Conservation (phyloP, 1,284 basidiomycete species). For the Cutaneotrichosporon dermatis region DNA sequence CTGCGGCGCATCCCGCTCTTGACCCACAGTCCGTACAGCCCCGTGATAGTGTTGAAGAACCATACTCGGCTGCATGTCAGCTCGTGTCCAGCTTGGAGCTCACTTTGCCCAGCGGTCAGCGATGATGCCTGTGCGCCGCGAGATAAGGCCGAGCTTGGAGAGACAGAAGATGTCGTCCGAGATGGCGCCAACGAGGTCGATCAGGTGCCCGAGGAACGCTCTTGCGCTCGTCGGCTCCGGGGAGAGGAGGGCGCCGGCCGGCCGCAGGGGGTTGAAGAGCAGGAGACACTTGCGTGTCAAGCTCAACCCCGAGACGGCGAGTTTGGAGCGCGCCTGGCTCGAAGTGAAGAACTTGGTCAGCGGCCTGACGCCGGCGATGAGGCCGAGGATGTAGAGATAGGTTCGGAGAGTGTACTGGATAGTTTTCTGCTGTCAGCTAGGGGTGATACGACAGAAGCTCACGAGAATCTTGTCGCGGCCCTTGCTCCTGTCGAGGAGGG, state of each 20-base stretch:
- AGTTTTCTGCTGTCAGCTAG: constrained; percentile 35
- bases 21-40: constrained; percentile 34
- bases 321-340: constrained; percentile 32
- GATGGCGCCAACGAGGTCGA: constrained; percentile 37
- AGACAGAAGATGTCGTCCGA: constrained; percentile 43
- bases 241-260: constrained; percentile 37
- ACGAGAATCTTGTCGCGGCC: constrained; percentile 46
- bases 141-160: constrained; percentile 35
- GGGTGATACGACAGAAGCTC: constrained; percentile 11
- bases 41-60: constrained; percentile 39
- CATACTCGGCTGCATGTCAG: constrained; percentile 37
- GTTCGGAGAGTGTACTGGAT: constrained; percentile 41
- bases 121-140: constrained; percentile 20
- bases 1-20: constrained; percentile 9
- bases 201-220: constrained; percentile 33
- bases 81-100: constrained; percentile 8
- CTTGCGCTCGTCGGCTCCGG: constrained; percentile 39
- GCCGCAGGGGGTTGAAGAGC: constrained; percentile 43
- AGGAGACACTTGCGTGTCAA: constrained; percentile 45
- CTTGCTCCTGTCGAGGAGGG: constrained; percentile 40
- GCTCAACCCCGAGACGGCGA: constrained; percentile 33
- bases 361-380: constrained; percentile 35
- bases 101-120: constrained; percentile 42
- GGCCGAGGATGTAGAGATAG: constrained; percentile 40
- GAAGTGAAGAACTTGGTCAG: constrained; percentile 34